phyloP scores from a whole-genome alignment of 768 basidiomycete genomes.

The Hypholoma sublateritium region DNA sequence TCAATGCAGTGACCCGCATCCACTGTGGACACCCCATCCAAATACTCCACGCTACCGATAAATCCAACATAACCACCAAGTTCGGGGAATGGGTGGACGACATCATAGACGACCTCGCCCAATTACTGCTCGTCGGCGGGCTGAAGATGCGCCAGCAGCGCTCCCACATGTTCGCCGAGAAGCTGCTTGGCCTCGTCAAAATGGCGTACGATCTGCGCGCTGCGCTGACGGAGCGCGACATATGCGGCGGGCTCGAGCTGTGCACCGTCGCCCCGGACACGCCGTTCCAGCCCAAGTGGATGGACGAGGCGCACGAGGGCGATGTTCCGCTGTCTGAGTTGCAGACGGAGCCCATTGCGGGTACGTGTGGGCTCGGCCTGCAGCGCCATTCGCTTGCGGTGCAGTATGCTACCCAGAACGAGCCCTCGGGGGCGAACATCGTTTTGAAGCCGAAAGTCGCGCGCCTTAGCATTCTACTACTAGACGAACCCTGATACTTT shows the following conservation, averaged over 20 bases:
- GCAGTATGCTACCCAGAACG: neutral
- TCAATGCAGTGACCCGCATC: conserved; percentile 4
- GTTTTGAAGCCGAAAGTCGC: conserved; percentile 23
- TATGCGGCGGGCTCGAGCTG: conserved; percentile 17
- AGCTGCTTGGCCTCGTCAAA: conserved; percentile 19
- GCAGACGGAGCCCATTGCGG: conserved; percentile 15
- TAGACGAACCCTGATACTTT: conserved; percentile 14
- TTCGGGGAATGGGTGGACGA: conserved; percentile 22
- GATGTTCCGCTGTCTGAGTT: conserved; percentile 7
- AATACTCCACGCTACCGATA: conserved; percentile 12
- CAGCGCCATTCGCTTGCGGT: conserved; percentile 9
- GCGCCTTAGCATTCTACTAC: conserved; percentile 17
- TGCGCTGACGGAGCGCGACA: conserved; percentile 22
- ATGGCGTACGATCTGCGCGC: conserved; percentile 22
- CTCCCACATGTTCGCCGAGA: conserved; percentile 12
- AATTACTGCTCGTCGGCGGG: conserved; percentile 15
- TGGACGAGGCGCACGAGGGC: conserved; percentile 13
- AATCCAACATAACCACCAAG: conserved; percentile 4
- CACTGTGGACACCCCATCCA: conserved; percentile 19
- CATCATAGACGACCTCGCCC: conserved; percentile 14
- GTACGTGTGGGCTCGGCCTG: conserved; percentile 21
- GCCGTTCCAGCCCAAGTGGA: conserved; percentile 19
- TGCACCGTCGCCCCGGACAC: conserved; percentile 7
- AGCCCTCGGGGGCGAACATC: conserved; percentile 4
- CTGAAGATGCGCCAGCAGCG: conserved; percentile 12